Percentiles rank a stretch among this genome's conserved stretches.
Evolutionary conservation across 2,329 filamentous ascomycete species (phyloP).

Genomic region (Fusarium verrucosum): DNA sequence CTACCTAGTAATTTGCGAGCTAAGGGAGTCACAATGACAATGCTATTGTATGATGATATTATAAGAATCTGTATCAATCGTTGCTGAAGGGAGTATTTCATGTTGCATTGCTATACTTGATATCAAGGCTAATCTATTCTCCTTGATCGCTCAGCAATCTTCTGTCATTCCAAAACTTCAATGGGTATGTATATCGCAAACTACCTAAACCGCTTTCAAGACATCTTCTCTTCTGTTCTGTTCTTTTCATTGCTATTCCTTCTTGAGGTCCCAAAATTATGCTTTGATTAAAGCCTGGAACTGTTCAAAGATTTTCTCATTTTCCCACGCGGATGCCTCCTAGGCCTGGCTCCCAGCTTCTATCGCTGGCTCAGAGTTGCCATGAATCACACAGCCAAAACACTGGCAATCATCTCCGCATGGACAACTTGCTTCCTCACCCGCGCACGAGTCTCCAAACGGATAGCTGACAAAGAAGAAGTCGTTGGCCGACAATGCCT

Average conservation of each 20-base stretch:
- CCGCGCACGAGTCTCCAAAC: slow-evolving; percentile 58
- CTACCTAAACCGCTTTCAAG: neutral
- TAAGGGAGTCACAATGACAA: neutral
- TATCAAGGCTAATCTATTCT: neutral
- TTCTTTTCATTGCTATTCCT: neutral
- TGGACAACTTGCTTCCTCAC: slow-evolving; percentile 61
- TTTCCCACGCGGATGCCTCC: neutral
- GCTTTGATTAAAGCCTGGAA: neutral
- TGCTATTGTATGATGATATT: neutral
- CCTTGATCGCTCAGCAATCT: neutral
- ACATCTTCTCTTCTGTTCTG: neutral
- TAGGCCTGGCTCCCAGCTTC: slow-evolving; percentile 15
- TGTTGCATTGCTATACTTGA: neutral
- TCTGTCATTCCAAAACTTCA: slow-evolving; percentile 10
- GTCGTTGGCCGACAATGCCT: slow-evolving; percentile 60
- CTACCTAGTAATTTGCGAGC: neutral
- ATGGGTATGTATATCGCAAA: slow-evolving; percentile 32
- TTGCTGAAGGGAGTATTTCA: neutral
- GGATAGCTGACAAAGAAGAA: slow-evolving; percentile 69
- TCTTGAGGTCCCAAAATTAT: neutral
- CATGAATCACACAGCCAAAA: slow-evolving; percentile 65
- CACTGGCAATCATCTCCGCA: slow-evolving; percentile 69
- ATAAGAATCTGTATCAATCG: neutral
- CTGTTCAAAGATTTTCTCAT: neutral
- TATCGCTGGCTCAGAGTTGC: slow-evolving; percentile 40